These are phyloP conservation scores for Aspergillus ruber DNA, from an alignment of 2,329 filamentous ascomycete genomes.

Conservation along the genomic window DNA sequence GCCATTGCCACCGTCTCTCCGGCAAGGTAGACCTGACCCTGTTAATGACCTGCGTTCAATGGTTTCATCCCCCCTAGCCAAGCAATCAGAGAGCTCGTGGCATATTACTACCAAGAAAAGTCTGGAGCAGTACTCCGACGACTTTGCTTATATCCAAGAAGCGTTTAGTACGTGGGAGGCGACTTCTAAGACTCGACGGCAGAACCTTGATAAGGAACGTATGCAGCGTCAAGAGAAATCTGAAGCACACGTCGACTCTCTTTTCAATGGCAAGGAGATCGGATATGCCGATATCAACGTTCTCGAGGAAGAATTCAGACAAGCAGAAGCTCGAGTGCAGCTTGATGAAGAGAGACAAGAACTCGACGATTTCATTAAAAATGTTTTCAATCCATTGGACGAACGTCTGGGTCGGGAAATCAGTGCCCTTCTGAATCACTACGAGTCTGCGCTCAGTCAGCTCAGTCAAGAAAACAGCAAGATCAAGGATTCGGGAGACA, in stretches of 20 bases:
- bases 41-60: constrained; percentile 32
- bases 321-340: constrained; percentile 45
- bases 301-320: constrained; percentile 51
- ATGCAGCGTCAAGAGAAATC: constrained; percentile 46
- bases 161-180: constrained; percentile 42
- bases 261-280: constrained; percentile 53
- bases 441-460: constrained; percentile 37
- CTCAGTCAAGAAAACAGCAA: constrained; percentile 36
- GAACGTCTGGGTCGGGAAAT: constrained; percentile 46
- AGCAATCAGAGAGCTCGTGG: constrained; percentile 28
- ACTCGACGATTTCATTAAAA: constrained; percentile 44
- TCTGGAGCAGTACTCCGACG: constrained; percentile 31
- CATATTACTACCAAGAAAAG: constrained; percentile 26
- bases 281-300: constrained; percentile 52
- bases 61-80: constrained; percentile 27
- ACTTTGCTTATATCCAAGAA: constrained; percentile 40
- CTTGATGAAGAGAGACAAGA: constrained; percentile 49
- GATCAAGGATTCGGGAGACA: constrained; percentile 24
- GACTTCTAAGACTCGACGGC: constrained; percentile 37
- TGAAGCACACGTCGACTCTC: constrained; percentile 46
- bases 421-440: constrained; percentile 41
- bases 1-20: constrained; percentile 26
- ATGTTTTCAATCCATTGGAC: constrained; percentile 48
- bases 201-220: constrained; percentile 44
- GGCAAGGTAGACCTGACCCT: constrained; percentile 20